A percentile compares a stretch with the other conserved stretches of the same genome.
Conservation (phyloP, 2,329 filamentous ascomycete genomes). For the Botrytis fragariae region DNA sequence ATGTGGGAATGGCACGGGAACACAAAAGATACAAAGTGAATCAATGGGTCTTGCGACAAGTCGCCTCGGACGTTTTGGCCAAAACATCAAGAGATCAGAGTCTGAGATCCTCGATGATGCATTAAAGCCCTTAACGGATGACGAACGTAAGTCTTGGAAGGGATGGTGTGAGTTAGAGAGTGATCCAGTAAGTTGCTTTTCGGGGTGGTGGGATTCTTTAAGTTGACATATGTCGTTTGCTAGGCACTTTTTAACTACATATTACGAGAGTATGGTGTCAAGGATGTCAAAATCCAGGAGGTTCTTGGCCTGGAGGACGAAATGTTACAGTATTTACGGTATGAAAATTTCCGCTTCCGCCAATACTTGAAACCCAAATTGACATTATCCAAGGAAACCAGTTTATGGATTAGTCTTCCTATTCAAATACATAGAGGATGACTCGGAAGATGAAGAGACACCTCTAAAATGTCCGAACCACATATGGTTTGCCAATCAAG, state of each 20-base stretch:
- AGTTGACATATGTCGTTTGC: not conserved
- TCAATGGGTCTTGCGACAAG: not conserved
- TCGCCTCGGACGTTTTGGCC: not conserved
- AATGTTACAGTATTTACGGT: constrained; percentile 62
- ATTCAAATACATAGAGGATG: constrained; percentile 63
- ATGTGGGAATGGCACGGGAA: not conserved
- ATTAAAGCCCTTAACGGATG: constrained; percentile 47
- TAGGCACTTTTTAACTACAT: constrained; percentile 85
- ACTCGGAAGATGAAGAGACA: constrained; percentile 48
- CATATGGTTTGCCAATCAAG: constrained; percentile 95
- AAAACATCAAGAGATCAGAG: not conserved
- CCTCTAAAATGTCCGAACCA: constrained; percentile 57
- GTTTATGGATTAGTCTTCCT: constrained; percentile 87
- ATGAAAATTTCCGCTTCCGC: constrained; percentile 32
- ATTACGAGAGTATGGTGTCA: constrained; percentile 73
- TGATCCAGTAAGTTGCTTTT: constrained; percentile 63
- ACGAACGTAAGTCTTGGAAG: constrained; percentile 61
- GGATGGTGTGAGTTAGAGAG: constrained; percentile 86
- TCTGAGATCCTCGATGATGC: constrained; percentile 23
- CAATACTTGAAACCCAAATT: constrained; percentile 28
- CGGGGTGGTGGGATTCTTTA: not conserved
- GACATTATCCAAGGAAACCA: constrained; percentile 55
- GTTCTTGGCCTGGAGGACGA: constrained; percentile 70
- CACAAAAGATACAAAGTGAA: not conserved
- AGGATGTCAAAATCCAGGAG: constrained; percentile 71